Evolutionary conservation across 352 stramenopile species (phyloP), one percentile per base, ranked within the genome.

Genomic region (Pythium aristosporum): DNA sequence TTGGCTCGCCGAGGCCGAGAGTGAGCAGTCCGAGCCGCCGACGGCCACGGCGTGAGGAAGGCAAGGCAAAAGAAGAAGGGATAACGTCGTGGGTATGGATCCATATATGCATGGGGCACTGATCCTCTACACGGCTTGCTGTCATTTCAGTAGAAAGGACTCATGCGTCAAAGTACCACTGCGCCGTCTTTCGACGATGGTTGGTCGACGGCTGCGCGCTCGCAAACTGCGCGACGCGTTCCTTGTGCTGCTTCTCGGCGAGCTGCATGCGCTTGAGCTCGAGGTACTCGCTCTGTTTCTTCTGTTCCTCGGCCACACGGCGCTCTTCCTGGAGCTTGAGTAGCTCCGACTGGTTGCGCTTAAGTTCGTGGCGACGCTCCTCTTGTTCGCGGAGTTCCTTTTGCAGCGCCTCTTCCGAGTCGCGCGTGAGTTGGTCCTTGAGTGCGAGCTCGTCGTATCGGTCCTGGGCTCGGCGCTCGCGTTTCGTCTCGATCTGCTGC

Each of bases 101-200:
- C 25, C 25, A 30, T 30, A 30, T 30, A 30, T 30, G 25, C 3
- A 30, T 30, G 25, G 25, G 25, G 3, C 25, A 30, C 25, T 30
- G 25, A 5, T 30, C 25, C 5, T 30, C 25, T 30, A 30, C 25
- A 30, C 3, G 25, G 25, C 25, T 30, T 30, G 25, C 25, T 30
- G 25, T 30, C 25, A 30, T 30, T 30, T 30, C 25, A 5, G 25
- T 2, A 30, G 25, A 30, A 30, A 30, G 25, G 25, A 30, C 25
- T 30, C 25, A 91, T 55, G 81, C 81, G 59, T 92, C 82, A 52
- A 91, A 94, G 74, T 92, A 92, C 85, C 82, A 92, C 72, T 92
- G 76, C 39, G 85, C 78, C 11, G 72, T 86, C 79, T 94, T 91
- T 42, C 85, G 76, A 34, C 77, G 75, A 59, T 80, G 84, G 56